A percentile compares a stretch with the other conserved stretches of the same genome.
phyloP scores from a whole-genome alignment of 2,329 filamentous ascomycete genomes.

The Sphaerostilbella broomeana region DNA sequence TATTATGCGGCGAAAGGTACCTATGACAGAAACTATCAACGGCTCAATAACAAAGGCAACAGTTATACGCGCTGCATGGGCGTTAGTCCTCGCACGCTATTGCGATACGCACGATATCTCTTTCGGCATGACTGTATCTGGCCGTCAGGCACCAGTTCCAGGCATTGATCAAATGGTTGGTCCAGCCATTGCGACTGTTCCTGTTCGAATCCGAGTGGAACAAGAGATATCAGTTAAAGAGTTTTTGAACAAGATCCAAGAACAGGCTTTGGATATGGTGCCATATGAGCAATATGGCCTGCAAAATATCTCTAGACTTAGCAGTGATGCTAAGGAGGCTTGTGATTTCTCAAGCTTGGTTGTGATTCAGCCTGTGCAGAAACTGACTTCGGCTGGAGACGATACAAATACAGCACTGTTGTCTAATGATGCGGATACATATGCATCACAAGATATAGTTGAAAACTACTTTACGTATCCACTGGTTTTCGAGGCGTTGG shows the following conservation, averaged over 20 bases:
- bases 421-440: not conserved
- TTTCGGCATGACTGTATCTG: slow-evolving; percentile 10
- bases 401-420: not conserved
- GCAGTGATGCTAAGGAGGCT: slow-evolving; percentile 1
- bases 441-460: not conserved
- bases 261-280: slow-evolving; percentile 4
- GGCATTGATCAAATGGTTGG: slow-evolving; percentile 4
- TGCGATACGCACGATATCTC: slow-evolving; percentile 3
- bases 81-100: slow-evolving; percentile 2
- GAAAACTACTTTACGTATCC: slow-evolving; percentile 15
- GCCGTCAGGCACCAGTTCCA: slow-evolving; percentile 6
- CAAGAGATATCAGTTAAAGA: not conserved
- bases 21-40: slow-evolving; percentile 4
- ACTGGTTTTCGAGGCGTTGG: slow-evolving; percentile 5
- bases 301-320: slow-evolving; percentile 1
- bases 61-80: slow-evolving; percentile 7
- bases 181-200: slow-evolving; percentile 8
- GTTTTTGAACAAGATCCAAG: slow-evolving; percentile 1
- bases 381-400: not conserved
- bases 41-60: slow-evolving; percentile 4
- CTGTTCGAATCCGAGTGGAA: slow-evolving; percentile 5
- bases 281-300: slow-evolving; percentile 6
- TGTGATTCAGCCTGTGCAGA: not conserved
- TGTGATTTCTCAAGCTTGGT: slow-evolving; percentile 8
- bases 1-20: slow-evolving; percentile 13